Evolutionary conservation across 768 basidiomycete species (phyloP).

Genomic region (Porpolomopsis calyptriformis): DNA sequence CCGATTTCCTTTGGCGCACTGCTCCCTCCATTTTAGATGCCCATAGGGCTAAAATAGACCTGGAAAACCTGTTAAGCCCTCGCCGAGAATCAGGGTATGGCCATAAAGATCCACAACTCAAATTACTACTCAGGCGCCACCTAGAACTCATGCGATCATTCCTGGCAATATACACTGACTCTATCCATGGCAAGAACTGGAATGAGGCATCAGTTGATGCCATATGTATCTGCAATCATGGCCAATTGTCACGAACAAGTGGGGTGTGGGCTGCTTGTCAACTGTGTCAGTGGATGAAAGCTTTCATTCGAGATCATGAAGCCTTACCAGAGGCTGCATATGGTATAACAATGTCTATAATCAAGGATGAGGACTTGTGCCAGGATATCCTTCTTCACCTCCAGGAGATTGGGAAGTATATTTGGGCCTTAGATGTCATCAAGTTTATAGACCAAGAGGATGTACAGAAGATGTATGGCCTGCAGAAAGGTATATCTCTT

Average conservation of each 20-base stretch:
- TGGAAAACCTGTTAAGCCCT: conserved; percentile 11
- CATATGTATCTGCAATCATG: neutral
- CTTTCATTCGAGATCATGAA: conserved; percentile 13
- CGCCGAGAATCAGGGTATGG: conserved; percentile 6
- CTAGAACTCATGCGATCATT: conserved; percentile 8
- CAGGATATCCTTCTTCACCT: conserved; percentile 13
- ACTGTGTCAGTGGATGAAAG: conserved; percentile 13
- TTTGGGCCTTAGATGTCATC: conserved; percentile 12
- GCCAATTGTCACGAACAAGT: neutral
- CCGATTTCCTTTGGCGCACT: neutral
- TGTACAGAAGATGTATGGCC: conserved; percentile 8
- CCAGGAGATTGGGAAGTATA: conserved; percentile 14
- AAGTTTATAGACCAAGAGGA: conserved; percentile 11
- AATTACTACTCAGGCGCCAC: conserved; percentile 4
- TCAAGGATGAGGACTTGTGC: conserved; percentile 18
- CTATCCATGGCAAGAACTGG: neutral
- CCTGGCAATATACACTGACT: conserved; percentile 5
- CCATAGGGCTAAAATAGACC: conserved; percentile 1
- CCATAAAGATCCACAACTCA: conserved; percentile 6
- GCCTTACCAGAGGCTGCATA: conserved; percentile 14
- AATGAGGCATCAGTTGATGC: conserved; percentile 2
- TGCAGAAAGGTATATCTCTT: conserved; percentile 5
- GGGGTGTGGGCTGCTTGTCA: conserved; percentile 6
- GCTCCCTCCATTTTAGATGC: conserved; percentile 9
- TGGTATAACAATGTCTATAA: conserved; percentile 11